Conservation (phyloP, 2,329 filamentous ascomycete genomes). For the Beauveria scarabaeidicola region DNA sequence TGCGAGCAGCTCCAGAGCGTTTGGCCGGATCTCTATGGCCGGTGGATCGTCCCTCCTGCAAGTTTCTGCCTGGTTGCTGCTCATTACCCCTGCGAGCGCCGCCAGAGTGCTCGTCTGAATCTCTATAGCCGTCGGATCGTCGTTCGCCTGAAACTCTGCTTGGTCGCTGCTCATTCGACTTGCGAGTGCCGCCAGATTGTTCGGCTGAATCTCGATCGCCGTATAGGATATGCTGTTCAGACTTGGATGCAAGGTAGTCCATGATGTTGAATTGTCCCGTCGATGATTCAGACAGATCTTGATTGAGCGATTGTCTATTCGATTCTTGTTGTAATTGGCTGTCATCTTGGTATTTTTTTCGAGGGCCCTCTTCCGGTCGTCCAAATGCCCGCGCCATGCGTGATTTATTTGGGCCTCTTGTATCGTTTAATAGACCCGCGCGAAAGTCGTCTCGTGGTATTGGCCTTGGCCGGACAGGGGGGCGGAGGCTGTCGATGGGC, state of each 20-base stretch:
- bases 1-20: neutral
- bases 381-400: too few relatives aligned
- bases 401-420: too few relatives aligned
- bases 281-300: too few relatives aligned
- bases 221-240: neutral
- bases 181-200: too few relatives aligned
- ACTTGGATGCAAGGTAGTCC: neutral
- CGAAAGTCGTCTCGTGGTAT: neutral
- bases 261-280: neutral
- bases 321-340: neutral
- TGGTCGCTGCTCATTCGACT: neutral
- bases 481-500: slow-evolving; percentile 17
- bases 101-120: too few relatives aligned
- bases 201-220: too few relatives aligned
- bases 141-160: neutral
- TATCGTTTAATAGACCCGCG: neutral
- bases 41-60: neutral
- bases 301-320: neutral
- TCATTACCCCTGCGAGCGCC: neutral
- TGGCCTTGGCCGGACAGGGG: slow-evolving; percentile 19
- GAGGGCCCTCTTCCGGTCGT: neutral
- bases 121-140: neutral
- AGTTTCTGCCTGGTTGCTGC: neutral
- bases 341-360: neutral
- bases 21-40: neutral